phyloP scores from a whole-genome alignment of 2,329 filamentous ascomycete species.

The Fusarium robinianum region DNA sequence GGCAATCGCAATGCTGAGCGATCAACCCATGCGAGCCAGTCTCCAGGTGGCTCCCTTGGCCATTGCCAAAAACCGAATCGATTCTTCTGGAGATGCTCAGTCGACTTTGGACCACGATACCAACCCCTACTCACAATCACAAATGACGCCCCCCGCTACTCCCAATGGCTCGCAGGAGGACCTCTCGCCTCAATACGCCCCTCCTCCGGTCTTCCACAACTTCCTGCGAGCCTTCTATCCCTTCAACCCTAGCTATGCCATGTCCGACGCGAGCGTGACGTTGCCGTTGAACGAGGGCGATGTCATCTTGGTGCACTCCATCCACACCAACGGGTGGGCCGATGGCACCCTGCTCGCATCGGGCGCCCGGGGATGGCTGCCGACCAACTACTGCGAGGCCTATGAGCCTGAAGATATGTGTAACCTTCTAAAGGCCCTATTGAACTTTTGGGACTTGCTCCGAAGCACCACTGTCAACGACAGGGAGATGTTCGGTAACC shows the following conservation, averaged over 20 bases:
- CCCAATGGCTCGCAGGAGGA: constrained; percentile 70
- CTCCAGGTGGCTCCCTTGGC: constrained; percentile 64
- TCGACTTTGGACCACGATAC: constrained; percentile 40
- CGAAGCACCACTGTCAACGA: constrained; percentile 77
- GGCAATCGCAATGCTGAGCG: constrained; percentile 45
- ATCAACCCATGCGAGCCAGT: constrained; percentile 58
- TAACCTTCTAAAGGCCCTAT: constrained; percentile 80
- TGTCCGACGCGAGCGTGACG: constrained; percentile 85
- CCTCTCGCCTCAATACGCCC: constrained; percentile 48
- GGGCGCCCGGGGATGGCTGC: constrained; percentile 90
- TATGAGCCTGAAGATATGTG: constrained; percentile 90
- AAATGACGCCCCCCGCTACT: constrained; percentile 79
- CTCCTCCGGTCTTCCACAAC: constrained; percentile 80
- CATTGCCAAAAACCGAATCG: constrained; percentile 51
- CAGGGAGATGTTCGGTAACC: constrained; percentile 79
- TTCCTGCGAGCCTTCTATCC: constrained; percentile 94
- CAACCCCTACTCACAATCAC: constrained; percentile 54
- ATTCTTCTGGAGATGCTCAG: constrained; percentile 38
- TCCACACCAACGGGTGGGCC: constrained; percentile 98
- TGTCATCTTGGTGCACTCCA: constrained; percentile 90
- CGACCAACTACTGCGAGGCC: constrained; percentile 96
- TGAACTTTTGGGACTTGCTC: constrained; percentile 91
- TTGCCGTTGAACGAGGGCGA: constrained; percentile 88
- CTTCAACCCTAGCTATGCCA: constrained; percentile 78
- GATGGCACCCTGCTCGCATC: constrained; percentile 89